Conservation (phyloP, 371 early-diverging fungal genomes). For the Neoconidiobolus thromboides region DNA sequence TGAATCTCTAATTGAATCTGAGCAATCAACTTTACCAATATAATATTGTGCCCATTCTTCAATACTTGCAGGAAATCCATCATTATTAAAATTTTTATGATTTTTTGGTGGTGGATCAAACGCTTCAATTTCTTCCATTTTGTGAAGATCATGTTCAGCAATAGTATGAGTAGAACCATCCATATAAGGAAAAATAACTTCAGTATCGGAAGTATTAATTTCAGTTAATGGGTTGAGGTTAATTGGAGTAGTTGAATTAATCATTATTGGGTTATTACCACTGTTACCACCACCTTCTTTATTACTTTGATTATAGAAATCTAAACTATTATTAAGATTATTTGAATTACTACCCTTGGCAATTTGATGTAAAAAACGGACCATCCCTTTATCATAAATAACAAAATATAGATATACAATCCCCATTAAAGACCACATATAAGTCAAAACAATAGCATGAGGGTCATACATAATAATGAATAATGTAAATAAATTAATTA, state of each 20-base stretch:
- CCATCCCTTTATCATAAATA: slow-evolving; percentile 6
- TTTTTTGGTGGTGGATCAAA: not conserved
- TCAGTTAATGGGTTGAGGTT: too few species aligned
- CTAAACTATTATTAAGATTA: too few species aligned
- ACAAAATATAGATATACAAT: slow-evolving; percentile 5
- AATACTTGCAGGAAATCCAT: not conserved
- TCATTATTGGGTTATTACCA: too few species aligned
- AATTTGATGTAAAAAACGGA: slow-evolving; percentile 1
- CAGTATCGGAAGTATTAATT: too few species aligned
- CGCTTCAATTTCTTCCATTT: too few species aligned
- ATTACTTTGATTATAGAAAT: too few species aligned
- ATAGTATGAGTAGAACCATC: too few species aligned
- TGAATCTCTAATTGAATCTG: not conserved
- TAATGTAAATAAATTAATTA: not conserved
- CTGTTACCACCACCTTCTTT: too few species aligned
- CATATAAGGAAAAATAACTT: too few species aligned
- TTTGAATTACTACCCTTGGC: not conserved
- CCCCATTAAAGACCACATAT: slow-evolving; percentile 5
- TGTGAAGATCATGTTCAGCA: too few species aligned
- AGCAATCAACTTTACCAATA: not conserved
- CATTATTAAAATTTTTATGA: not conserved
- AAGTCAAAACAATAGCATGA: not conserved
- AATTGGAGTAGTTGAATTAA: too few species aligned
- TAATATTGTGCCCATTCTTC: slow-evolving; percentile 4
- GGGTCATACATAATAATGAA: not conserved